A percentile compares a stretch with the other conserved stretches of the same genome.
Evolutionary conservation across 192 early-diverging fungal species (phyloP).

Genomic region (Helicostylum pulchrum): DNA sequence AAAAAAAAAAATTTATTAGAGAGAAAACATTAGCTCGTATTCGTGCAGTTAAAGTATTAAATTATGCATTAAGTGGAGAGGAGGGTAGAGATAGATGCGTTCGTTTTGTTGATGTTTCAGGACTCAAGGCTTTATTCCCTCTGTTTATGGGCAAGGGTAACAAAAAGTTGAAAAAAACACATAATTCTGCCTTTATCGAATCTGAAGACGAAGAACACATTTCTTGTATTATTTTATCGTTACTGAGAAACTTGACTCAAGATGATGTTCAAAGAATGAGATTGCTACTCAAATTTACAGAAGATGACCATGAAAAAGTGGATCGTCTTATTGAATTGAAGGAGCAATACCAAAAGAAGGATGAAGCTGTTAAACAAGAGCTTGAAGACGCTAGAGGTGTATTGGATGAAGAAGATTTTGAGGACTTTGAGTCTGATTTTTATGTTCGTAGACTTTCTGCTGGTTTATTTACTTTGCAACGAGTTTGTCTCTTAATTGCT

Average conservation of each 20-base stretch:
- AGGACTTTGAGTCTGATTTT: constrained; percentile 59
- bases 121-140: constrained; percentile 83
- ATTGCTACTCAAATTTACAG: constrained; percentile 80
- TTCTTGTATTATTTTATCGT: constrained; percentile 75
- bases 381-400: constrained; percentile 51
- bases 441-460: constrained; percentile 69
- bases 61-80: constrained; percentile 66
- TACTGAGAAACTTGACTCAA: constrained; percentile 65
- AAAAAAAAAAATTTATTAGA: constrained; percentile 33
- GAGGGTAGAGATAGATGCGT: constrained; percentile 51
- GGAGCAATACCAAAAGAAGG: constrained; percentile 62
- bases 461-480: constrained; percentile 80
- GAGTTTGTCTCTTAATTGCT: constrained; percentile 65
- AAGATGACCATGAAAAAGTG: constrained; percentile 77
- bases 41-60: constrained; percentile 82
- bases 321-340: constrained; percentile 80
- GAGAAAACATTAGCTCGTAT: constrained; percentile 79
- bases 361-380: constrained; percentile 52
- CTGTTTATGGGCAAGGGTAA: constrained; percentile 81
- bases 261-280: constrained; percentile 63
- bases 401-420: constrained; percentile 53
- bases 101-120: constrained; percentile 77
- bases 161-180: constrained; percentile 73
- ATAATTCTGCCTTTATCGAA: constrained; percentile 69
- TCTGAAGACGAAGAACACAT: constrained; percentile 87